phyloP scores from a whole-genome alignment of 306 rosid genomes.

The Cicer judaicum region DNA sequence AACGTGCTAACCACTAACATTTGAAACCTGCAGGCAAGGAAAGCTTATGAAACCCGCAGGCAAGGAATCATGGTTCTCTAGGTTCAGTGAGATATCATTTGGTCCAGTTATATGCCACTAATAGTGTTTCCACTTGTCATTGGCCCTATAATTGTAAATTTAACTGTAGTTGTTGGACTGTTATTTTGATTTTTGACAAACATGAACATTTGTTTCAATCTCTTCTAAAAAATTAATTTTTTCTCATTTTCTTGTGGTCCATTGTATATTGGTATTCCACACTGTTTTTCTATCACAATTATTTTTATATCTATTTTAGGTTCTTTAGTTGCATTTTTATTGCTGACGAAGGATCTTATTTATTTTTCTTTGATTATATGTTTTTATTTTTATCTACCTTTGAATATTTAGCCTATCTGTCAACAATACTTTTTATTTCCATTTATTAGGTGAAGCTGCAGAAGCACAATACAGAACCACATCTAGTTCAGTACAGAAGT shows the following conservation, averaged over 20 bases:
- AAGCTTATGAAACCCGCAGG: neutral
- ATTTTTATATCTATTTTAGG: conserved; percentile 15
- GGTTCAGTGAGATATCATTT: conserved; percentile 10
- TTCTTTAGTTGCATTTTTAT: conserved; percentile 20
- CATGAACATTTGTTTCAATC: neutral
- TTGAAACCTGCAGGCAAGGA: no score
- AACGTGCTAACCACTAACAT: no score
- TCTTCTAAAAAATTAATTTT: neutral
- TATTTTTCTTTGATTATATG: neutral
- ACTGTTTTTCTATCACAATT: neutral
- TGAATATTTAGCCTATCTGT: conserved; percentile 23
- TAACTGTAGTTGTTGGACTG: conserved; percentile 4
- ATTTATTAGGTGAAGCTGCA: conserved; percentile 84
- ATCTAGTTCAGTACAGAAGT: conserved; percentile 65
- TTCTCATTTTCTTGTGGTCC: neutral
- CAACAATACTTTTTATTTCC: conserved; percentile 3
- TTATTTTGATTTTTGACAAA: conserved; percentile 15
- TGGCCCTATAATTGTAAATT: neutral
- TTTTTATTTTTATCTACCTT: conserved; percentile 1
- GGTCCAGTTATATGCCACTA: conserved; percentile 17
- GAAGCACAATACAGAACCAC: conserved; percentile 80
- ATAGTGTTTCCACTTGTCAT: neutral
- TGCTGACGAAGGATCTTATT: conserved; percentile 22
- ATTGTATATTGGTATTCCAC: neutral
- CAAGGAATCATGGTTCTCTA: neutral